Evolutionary conservation across 73 alveolate species (phyloP).

Genomic region (Breviolum minutum): DNA sequence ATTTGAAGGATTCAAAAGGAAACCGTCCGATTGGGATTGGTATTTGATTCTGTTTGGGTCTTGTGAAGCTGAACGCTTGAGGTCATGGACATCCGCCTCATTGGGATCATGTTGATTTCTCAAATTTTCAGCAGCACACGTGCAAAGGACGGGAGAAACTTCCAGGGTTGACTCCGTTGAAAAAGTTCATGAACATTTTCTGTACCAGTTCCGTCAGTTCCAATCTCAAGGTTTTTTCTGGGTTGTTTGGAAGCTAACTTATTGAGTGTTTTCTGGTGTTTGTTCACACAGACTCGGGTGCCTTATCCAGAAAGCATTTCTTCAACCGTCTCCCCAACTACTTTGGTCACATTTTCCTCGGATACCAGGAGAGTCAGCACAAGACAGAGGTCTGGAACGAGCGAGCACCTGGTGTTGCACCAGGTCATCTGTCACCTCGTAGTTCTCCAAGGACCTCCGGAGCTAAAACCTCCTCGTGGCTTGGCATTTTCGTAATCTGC

Average conservation of each 20-base stretch:
- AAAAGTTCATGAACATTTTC: not conserved
- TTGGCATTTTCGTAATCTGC: not conserved
- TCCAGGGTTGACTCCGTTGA: not conserved
- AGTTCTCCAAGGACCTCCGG: slow-evolving; percentile 47
- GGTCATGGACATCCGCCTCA: slow-evolving; percentile 88
- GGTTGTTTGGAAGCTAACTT: no score
- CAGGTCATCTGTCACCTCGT: slow-evolving; percentile 50
- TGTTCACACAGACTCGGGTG: no score
- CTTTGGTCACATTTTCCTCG: not conserved
- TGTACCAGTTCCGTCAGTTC: not conserved
- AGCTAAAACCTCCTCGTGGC: slow-evolving; percentile 28
- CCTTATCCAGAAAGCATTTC: no score
- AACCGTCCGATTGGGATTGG: no score
- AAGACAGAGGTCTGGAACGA: slow-evolving; percentile 79
- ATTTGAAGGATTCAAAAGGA: no score
- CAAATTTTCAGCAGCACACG: slow-evolving; percentile 53
- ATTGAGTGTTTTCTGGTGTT: no score
- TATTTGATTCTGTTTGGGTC: no score
- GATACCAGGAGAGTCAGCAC: not conserved
- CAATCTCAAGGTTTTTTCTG: no score
- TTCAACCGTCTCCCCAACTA: no score
- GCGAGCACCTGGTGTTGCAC: slow-evolving; percentile 65
- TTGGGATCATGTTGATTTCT: slow-evolving; percentile 55
- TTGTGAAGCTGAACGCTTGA: not conserved
- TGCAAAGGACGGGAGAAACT: not conserved